Evolutionary conservation across 805 yeast species (phyloP).

Genomic region (Barnettozyma siamensis): DNA sequence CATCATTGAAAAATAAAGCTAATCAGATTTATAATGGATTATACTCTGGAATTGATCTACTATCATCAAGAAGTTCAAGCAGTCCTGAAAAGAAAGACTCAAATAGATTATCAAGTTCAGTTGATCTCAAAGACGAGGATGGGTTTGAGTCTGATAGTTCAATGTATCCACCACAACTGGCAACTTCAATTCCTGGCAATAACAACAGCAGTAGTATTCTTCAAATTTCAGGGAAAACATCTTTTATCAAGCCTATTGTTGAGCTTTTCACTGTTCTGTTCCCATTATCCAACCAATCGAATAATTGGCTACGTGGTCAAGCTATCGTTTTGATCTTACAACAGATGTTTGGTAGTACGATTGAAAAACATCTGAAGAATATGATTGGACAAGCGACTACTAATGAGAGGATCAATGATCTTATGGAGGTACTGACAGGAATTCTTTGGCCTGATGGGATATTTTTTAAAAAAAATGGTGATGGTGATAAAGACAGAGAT

Average conservation of each 20-base stretch:
- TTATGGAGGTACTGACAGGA: conserved; percentile 27
- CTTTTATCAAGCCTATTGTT: conserved; percentile 77
- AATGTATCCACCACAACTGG: not conserved
- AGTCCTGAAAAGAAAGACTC: conserved; percentile 12
- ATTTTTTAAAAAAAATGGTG: conserved; percentile 28
- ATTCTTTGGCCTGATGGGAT: conserved; percentile 49
- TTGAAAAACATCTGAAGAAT: conserved; percentile 51
- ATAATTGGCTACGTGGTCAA: conserved; percentile 78
- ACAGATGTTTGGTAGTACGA: conserved; percentile 81
- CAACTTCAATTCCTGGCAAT: too few species aligned
- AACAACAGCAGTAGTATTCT: too few species aligned
- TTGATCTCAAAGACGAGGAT: conserved; percentile 1
- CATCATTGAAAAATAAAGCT: conserved; percentile 18
- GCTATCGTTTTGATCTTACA: conserved; percentile 78
- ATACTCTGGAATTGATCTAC: conserved; percentile 14
- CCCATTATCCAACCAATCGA: conserved; percentile 49
- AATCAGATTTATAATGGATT: conserved; percentile 18
- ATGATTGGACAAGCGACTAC: conserved; percentile 35
- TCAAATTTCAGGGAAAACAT: conserved; percentile 8
- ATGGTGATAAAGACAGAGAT: conserved; percentile 22
- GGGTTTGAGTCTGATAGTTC: not conserved
- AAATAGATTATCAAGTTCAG: not conserved
- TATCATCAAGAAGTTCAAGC: conserved; percentile 9
- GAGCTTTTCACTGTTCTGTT: conserved; percentile 69
- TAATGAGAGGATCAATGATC: conserved; percentile 41